Evolutionary conservation across 768 basidiomycete species (phyloP).

Genomic region (Russula griseocarnosa): DNA sequence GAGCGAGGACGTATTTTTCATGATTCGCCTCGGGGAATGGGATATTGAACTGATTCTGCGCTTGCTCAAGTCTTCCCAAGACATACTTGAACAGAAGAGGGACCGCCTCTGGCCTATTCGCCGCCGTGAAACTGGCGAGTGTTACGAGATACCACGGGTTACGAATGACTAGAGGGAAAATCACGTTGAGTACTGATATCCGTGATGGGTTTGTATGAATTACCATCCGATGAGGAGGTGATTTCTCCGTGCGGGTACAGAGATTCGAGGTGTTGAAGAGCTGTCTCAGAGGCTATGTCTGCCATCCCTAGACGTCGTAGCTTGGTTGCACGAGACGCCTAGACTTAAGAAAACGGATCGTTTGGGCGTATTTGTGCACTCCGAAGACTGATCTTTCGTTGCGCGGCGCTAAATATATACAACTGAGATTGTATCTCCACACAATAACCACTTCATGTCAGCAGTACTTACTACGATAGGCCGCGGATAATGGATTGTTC

Average conservation of each 20-base stretch:
- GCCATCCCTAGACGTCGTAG: slow-evolving; percentile 26
- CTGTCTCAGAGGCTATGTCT: slow-evolving; percentile 39
- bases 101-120: slow-evolving; percentile 57
- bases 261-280: slow-evolving; percentile 44
- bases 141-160: slow-evolving; percentile 62
- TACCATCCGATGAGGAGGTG: slow-evolving; percentile 27
- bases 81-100: slow-evolving; percentile 52
- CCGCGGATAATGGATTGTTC: too few relatives aligned
- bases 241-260: slow-evolving; percentile 40
- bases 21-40: slow-evolving; percentile 29
- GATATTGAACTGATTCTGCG: slow-evolving; percentile 28
- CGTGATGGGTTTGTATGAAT: slow-evolving; percentile 4
- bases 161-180: slow-evolving; percentile 30
- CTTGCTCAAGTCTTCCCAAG: slow-evolving; percentile 41
- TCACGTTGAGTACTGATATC: not conserved
- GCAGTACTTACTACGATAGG: too few relatives aligned
- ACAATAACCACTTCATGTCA: too few relatives aligned
- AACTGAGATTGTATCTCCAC: too few relatives aligned
- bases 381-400: too few relatives aligned
- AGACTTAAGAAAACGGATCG: not conserved
- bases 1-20: slow-evolving; percentile 44
- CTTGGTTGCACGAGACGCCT: too few relatives aligned
- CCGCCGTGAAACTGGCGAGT: slow-evolving; percentile 53
- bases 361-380: slow-evolving; percentile 16
- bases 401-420: too few relatives aligned